Evolutionary conservation across 176 grass and related monocot genomes (phyloP), one percentile per base, ranked within the genome.

Genomic region (Musa beccarii): DNA sequence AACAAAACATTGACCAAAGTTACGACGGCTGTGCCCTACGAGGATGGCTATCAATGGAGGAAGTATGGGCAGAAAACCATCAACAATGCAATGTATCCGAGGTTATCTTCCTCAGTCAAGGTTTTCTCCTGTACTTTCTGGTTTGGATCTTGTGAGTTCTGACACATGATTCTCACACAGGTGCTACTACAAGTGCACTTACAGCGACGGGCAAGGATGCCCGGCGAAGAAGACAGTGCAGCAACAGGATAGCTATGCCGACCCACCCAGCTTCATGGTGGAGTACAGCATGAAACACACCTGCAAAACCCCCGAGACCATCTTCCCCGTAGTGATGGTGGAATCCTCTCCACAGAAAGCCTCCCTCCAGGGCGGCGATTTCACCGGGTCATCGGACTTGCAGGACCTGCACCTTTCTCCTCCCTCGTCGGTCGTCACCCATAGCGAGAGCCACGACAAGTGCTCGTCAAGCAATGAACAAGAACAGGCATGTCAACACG

Each of bases 51-150:
- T 80, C 92, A 92, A 73, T 96, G 92, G 92, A 92, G 92, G 74
- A 96, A 96, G 79, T 96, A 92, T 68, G 92, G 92, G 64, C 84
- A 96, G 77, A 96, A 96, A 86, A 92, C 87, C 74, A 90, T 92
- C 81, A 84, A 71, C 69, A 84, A 80, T 56, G 85, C 86, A 73
- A 79, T 72, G 76, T 89, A 83, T 83, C 80, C 89, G 68, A 92
- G 92, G 92, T 96, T 17, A 22, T 49, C 13, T 67, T 51, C 65
- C 57, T 19, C 15, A 8, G 14, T 62, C 15, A 20, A 19, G 15
- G 57, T n/a, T 62, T 62, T 15, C 57, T 62, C 7, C 8, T 62
- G 7, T 1, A 62, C 20, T 62, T n/a, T 19, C 13, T 15, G 55
- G 11, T 59, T 15, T 17, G 55, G 55, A 59, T 59, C 55, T 15